These are phyloP conservation scores for Marasmius oreades DNA, from an alignment of 1,284 basidiomycete genomes.

Conservation along the genomic window DNA sequence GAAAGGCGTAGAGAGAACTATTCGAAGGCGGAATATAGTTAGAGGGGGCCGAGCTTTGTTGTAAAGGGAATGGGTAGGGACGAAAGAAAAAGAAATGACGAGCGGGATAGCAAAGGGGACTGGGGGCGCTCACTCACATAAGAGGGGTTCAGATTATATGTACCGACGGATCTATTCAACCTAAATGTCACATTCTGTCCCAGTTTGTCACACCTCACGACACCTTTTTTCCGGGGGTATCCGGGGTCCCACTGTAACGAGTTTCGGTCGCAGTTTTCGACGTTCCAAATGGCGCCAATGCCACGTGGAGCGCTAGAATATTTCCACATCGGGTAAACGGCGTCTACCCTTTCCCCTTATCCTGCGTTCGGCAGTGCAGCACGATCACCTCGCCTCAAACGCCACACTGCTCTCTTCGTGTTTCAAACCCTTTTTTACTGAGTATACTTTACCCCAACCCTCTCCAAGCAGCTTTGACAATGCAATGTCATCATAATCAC, in stretches of 20 bases:
- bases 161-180: slow-evolving; percentile 1
- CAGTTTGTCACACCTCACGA: neutral
- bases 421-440: too few relatives aligned
- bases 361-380: neutral
- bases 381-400: neutral
- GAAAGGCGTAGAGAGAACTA: slow-evolving; percentile 1
- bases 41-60: neutral
- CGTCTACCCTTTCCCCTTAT: neutral
- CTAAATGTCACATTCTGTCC: neutral
- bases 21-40: slow-evolving; percentile 19
- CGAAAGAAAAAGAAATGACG: slow-evolving; percentile 9
- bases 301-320: neutral
- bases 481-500: neutral
- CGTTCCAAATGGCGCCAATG: neutral
- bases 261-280: neutral
- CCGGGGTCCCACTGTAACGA: neutral
- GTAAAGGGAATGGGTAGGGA: slow-evolving; percentile 3
- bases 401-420: neutral
- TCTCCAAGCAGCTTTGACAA: neutral
- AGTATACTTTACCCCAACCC: too few relatives aligned
- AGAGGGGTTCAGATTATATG: neutral
- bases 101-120: slow-evolving; percentile 4
- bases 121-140: neutral
- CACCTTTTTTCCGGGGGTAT: neutral
- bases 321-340: neutral